A percentile compares a stretch with the other conserved stretches of the same genome.
Conservation (phyloP, 805 yeast species). For the Teunomyces tritomae region DNA sequence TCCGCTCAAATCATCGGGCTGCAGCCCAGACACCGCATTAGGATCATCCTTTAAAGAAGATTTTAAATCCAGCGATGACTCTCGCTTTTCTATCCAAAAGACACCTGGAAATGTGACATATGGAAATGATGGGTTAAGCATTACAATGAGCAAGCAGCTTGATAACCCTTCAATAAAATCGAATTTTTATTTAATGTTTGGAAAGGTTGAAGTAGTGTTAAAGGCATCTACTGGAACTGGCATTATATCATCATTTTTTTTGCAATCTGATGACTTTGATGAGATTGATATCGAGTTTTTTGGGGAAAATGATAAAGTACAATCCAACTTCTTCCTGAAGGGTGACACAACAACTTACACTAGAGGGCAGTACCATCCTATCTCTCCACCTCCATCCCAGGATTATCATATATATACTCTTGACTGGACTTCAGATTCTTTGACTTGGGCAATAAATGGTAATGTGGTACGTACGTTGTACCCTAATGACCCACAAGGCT, state of each 20-base stretch:
- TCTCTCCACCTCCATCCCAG: conserved; percentile 11
- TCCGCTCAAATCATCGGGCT: conserved; percentile 23
- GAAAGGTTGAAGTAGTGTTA: conserved; percentile 13
- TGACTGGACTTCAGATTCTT: conserved; percentile 13
- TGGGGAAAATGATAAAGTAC: conserved; percentile 15
- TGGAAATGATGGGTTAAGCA: conserved; percentile 10
- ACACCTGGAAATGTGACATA: conserved; percentile 8
- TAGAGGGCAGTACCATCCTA: conserved; percentile 13
- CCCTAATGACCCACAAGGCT: conserved; percentile 13
- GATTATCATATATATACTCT: conserved; percentile 14
- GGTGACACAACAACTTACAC: conserved; percentile 14
- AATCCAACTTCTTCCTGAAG: conserved; percentile 14
- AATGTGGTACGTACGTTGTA: conserved; percentile 10
- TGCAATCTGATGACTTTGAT: conserved; percentile 16
- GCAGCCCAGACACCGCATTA: conserved; percentile 30
- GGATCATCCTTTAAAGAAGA: conserved; percentile 28
- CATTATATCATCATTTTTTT: conserved; percentile 12
- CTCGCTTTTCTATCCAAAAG: conserved; percentile 10
- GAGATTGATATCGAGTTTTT: conserved; percentile 16
- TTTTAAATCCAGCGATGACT: conserved; percentile 12
- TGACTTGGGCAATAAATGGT: conserved; percentile 12
- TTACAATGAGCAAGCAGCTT: conserved; percentile 11
- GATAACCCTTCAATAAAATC: conserved; percentile 15
- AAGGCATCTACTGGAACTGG: conserved; percentile 15
- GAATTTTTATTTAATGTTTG: conserved; percentile 17